Percentiles rank a stretch among this genome's conserved stretches.
Evolutionary conservation across 176 grass and related monocot genomes (phyloP).

Genomic region (Aegilops longissima): DNA sequence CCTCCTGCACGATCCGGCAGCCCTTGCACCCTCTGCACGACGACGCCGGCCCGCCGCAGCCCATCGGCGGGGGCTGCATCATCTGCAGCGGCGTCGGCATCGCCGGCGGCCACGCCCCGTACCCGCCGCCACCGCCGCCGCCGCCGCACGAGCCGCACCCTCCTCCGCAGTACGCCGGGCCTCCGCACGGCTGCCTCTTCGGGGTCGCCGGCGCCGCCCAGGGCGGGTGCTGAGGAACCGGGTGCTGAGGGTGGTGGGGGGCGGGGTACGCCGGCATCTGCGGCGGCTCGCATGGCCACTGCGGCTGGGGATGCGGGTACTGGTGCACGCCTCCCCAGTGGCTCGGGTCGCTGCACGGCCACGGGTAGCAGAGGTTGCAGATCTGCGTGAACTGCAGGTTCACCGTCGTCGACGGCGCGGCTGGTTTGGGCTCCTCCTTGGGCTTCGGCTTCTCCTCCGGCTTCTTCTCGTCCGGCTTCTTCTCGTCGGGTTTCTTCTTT

Average conservation of each 20-base stretch:
- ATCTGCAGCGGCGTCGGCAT: background rate
- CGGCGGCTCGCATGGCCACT: slow-evolving; percentile 7
- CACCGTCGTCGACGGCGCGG: slow-evolving; percentile 32
- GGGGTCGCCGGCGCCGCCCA: slow-evolving; percentile 1
- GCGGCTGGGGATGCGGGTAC: background rate
- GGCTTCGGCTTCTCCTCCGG: background rate
- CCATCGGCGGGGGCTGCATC: slow-evolving; percentile 20
- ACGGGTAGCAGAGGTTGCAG: slow-evolving; percentile 46
- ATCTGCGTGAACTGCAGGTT: slow-evolving; percentile 33
- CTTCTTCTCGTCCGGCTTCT: background rate
- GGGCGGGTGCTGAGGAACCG: background rate
- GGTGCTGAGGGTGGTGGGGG: background rate
- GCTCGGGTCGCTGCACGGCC: slow-evolving; percentile 49
- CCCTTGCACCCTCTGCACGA: slow-evolving; percentile 53
- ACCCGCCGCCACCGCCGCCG: slow-evolving; percentile 7
- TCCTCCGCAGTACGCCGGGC: slow-evolving; percentile 26
- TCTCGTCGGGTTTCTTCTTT: background rate
- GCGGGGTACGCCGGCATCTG: background rate
- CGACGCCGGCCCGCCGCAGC: slow-evolving; percentile 30
- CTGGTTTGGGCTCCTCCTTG: background rate
- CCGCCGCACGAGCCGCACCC: slow-evolving; percentile 41
- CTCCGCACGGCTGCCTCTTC: slow-evolving; percentile 26
- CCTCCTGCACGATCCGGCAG: slow-evolving; percentile 39
- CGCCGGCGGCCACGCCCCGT: background rate
- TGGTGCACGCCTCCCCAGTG: slow-evolving; percentile 21